Conservation (phyloP, 2,329 filamentous ascomycete genomes). For the Sclerotinia spermophila region DNA sequence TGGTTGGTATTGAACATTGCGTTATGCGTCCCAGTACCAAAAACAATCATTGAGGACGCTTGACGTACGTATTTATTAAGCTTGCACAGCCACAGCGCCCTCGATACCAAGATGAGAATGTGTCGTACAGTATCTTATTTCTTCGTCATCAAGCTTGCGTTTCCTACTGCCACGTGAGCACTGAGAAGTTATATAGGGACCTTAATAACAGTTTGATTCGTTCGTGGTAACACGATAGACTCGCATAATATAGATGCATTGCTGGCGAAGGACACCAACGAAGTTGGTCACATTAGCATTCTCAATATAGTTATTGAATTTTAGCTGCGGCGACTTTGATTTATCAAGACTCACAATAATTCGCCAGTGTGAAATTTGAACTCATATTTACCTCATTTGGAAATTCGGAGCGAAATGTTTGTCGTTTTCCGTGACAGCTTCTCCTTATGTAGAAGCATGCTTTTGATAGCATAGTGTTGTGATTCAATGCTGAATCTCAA, state of each 20-base stretch:
- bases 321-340: neutral
- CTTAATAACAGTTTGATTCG: neutral
- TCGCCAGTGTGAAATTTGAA: neutral
- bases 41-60: neutral
- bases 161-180: neutral
- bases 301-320: neutral
- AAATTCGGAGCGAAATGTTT: neutral
- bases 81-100: slow-evolving; percentile 1
- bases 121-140: neutral
- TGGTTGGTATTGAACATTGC: neutral
- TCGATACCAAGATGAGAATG: neutral
- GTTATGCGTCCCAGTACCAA: neutral
- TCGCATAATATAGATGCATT: neutral
- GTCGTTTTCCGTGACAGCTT: neutral
- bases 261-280: too few species aligned
- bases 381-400: neutral
- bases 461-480: neutral
- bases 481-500: neutral
- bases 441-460: neutral
- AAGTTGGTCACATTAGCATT: neutral
- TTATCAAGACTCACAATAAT: too few species aligned
- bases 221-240: neutral
- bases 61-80: neutral
- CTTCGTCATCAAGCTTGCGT: neutral
- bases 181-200: too few species aligned